Conservation (phyloP, 345 rosid genomes). For the Dimocarpus longan region DNA sequence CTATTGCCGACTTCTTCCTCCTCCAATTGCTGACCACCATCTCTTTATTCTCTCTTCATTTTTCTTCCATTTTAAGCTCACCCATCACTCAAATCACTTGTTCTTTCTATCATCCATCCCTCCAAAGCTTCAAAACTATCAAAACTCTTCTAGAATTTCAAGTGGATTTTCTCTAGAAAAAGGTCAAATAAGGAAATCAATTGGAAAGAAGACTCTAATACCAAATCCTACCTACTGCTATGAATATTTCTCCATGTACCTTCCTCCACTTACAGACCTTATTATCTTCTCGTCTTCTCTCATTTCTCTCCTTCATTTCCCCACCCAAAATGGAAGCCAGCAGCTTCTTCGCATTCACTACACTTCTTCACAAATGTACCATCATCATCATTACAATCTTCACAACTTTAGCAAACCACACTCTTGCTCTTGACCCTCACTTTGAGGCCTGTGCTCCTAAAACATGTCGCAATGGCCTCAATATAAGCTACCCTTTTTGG, state of each 20-base stretch:
- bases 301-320: constrained; percentile 9
- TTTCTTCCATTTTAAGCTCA: too few species aligned
- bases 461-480: constrained; percentile 48
- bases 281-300: constrained; percentile 13
- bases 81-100: too few species aligned
- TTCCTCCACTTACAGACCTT: constrained; percentile 11
- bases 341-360: constrained; percentile 21
- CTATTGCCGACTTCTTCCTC: too few species aligned
- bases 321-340: constrained; percentile 38
- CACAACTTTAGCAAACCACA: constrained; percentile 14
- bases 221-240: constrained; percentile 28
- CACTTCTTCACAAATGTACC: constrained; percentile 2
- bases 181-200: too few species aligned
- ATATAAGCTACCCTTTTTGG: constrained; percentile 56
- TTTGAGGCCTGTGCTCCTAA: constrained; percentile 51
- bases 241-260: constrained; percentile 23
- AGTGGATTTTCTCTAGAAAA: too few species aligned
- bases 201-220: not conserved
- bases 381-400: constrained; percentile 25
- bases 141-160: too few species aligned
- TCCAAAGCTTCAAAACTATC: too few species aligned
- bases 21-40: too few species aligned
- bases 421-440: constrained; percentile 35
- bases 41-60: too few species aligned
- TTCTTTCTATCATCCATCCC: too few species aligned